A percentile compares a stretch with the other conserved stretches of the same genome.
phyloP scores from a whole-genome alignment of 176 grass and related monocot genomes.

The Musa schizocarpa region DNA sequence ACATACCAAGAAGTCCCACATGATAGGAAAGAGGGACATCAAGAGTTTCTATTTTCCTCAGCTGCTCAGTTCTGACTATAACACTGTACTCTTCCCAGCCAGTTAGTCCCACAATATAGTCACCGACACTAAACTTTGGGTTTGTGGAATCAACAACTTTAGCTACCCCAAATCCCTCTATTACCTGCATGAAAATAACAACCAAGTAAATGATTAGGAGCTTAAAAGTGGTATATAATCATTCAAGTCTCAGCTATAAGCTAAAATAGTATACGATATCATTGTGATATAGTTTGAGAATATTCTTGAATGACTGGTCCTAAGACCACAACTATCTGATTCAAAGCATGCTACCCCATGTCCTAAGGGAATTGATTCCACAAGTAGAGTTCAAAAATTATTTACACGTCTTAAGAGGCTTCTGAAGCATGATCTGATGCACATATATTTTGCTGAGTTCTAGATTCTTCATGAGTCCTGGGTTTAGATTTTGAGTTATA shows the following conservation, averaged over 20 bases:
- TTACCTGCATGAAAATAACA: constrained; percentile 24
- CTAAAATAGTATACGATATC: not conserved
- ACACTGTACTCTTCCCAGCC: constrained; percentile 86
- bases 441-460: too few relatives aligned
- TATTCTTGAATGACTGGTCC: too few relatives aligned
- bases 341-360: not conserved
- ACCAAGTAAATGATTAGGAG: constrained; percentile 3
- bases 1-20: constrained; percentile 58
- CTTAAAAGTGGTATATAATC: not conserved
- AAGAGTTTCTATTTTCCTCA: constrained; percentile 42
- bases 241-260: not conserved
- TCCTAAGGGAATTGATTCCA: not conserved
- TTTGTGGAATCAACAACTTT: constrained; percentile 61
- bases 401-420: not conserved
- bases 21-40: constrained; percentile 72
- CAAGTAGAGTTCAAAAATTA: not conserved
- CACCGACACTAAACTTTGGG: constrained; percentile 42
- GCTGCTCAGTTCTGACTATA: constrained; percentile 41
- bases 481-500: too few relatives aligned
- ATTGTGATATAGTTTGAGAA: not conserved
- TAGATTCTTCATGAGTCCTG: too few relatives aligned
- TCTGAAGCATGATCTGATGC: too few relatives aligned
- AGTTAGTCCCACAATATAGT: constrained; percentile 59
- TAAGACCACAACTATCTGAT: not conserved
- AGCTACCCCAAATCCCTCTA: constrained; percentile 58